Evolutionary conservation across 352 stramenopile species (phyloP).

Genomic region (Achlya hypogyna): DNA sequence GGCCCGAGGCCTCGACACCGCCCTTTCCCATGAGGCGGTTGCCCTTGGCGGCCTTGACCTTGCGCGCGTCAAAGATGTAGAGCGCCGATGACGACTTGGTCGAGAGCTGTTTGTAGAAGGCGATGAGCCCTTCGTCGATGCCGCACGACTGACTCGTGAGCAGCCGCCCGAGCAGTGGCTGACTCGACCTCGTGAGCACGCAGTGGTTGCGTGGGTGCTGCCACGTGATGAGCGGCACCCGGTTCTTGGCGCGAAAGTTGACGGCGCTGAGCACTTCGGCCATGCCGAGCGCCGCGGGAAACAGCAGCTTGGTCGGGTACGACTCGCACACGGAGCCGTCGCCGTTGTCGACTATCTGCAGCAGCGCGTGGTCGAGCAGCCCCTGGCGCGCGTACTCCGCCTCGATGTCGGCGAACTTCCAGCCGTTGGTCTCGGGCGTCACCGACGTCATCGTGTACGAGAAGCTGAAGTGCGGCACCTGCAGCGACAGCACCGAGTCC

Average conservation of each 20-base stretch:
- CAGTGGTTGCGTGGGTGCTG: slow-evolving; percentile 67
- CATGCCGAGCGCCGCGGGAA: slow-evolving; percentile 62
- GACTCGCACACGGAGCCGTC: slow-evolving; percentile 71
- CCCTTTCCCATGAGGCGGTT: slow-evolving; percentile 89
- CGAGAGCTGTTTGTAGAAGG: background rate
- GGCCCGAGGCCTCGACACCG: slow-evolving; percentile 76
- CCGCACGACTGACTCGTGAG: slow-evolving; percentile 45
- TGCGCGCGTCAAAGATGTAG: slow-evolving; percentile 88
- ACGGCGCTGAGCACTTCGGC: slow-evolving; percentile 58
- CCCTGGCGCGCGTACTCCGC: slow-evolving; percentile 75
- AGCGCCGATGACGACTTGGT: slow-evolving; percentile 28
- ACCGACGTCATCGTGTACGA: slow-evolving; percentile 39
- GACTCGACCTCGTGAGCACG: slow-evolving; percentile 71
- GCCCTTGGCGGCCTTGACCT: slow-evolving; percentile 80
- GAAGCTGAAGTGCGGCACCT: slow-evolving; percentile 44
- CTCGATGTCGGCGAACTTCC: slow-evolving; percentile 66
- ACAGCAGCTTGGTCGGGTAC: slow-evolving; percentile 73
- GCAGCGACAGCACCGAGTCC: slow-evolving; percentile 12
- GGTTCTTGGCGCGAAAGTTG: slow-evolving; percentile 78
- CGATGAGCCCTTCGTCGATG: slow-evolving; percentile 12
- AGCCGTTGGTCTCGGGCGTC: slow-evolving; percentile 47
- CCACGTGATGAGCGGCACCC: slow-evolving; percentile 80
- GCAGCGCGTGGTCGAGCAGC: slow-evolving; percentile 38
- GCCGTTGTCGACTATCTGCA: slow-evolving; percentile 73
- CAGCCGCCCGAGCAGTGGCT: slow-evolving; percentile 68